Evolutionary conservation across 176 grass and related monocot species (phyloP).

Genomic region (Zea luxurians): DNA sequence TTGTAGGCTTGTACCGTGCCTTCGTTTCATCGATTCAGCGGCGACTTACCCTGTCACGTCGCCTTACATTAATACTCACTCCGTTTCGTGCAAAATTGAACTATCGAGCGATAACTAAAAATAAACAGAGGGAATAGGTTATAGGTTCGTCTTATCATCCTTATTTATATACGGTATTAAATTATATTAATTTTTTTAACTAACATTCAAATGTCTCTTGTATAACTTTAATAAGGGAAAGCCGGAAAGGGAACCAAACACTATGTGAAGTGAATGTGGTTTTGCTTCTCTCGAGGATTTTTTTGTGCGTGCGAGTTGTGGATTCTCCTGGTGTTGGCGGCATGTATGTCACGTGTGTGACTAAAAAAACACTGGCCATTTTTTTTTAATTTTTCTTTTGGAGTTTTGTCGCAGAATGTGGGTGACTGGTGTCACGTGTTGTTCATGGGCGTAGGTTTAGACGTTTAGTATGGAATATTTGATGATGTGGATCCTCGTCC

Average conservation of each 20-base stretch:
- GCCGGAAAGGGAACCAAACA: too few species aligned
- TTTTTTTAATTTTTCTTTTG: background rate
- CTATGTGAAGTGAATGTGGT: background rate
- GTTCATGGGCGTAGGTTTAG: constrained; percentile 9
- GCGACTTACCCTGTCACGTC: background rate
- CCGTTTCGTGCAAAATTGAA: too few species aligned
- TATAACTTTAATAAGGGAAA: too few species aligned
- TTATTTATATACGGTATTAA: too few species aligned
- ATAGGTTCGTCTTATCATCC: too few species aligned
- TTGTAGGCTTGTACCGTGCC: background rate
- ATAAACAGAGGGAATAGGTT: too few species aligned
- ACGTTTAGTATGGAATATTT: constrained; percentile 9
- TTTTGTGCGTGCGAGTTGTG: background rate
- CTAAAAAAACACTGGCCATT: background rate
- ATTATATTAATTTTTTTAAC: too few species aligned
- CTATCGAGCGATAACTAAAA: too few species aligned
- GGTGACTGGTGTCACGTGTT: background rate
- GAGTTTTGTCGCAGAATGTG: background rate
- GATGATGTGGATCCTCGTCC: background rate
- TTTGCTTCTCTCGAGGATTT: background rate
- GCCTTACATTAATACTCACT: background rate
- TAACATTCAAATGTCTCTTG: too few species aligned
- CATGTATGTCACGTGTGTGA: background rate
- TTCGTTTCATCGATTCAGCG: constrained; percentile 8
- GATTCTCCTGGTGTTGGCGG: background rate